Evolutionary conservation across 345 rosid genomes (phyloP).

Genomic region (Murraya paniculata): DNA sequence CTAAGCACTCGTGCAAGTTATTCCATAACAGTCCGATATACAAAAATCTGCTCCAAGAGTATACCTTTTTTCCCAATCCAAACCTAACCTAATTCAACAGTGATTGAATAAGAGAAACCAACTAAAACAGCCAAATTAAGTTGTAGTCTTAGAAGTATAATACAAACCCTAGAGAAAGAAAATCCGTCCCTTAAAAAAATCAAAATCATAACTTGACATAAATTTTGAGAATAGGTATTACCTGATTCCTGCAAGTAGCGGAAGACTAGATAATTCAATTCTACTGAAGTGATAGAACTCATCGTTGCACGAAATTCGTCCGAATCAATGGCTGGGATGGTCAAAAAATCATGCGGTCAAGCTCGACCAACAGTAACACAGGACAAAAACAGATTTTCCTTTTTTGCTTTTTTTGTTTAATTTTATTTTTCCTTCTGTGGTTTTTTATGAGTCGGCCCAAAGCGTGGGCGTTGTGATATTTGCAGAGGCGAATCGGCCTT

Average conservation of each 20-base stretch:
- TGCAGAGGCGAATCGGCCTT: too few relatives aligned
- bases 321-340: background rate
- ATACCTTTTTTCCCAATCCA: slow-evolving; percentile 8
- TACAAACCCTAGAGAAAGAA: background rate
- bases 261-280: slow-evolving; percentile 84
- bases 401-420: too few relatives aligned
- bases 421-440: too few relatives aligned
- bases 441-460: background rate
- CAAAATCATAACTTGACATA: background rate
- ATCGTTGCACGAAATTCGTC: slow-evolving; percentile 28
- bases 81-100: slow-evolving; percentile 15
- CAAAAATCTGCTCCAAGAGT: background rate
- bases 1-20: background rate
- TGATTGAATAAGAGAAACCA: background rate
- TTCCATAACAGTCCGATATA: background rate
- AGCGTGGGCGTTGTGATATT: background rate
- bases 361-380: background rate
- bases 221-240: slow-evolving; percentile 7
- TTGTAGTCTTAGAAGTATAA: background rate
- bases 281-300: slow-evolving; percentile 74
- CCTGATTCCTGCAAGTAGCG: slow-evolving; percentile 98
- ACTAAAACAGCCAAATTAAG: background rate
- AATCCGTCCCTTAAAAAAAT: background rate
- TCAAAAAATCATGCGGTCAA: slow-evolving; percentile 3
- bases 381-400: background rate